These are phyloP conservation scores for Wickerhamiella cacticola DNA, from an alignment of 805 yeast genomes.

Conservation along the genomic window DNA sequence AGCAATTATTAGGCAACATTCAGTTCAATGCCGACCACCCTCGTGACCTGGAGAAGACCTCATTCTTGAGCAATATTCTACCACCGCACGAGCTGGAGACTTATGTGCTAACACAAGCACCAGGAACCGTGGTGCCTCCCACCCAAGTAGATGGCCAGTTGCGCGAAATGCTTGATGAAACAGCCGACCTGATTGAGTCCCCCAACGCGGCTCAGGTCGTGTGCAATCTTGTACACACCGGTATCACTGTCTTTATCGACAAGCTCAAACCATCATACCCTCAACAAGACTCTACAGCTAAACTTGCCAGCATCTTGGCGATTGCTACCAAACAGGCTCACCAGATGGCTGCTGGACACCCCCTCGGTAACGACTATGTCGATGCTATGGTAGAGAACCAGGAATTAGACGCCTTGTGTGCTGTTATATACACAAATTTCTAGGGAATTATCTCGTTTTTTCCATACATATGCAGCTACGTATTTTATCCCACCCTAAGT, in stretches of 20 bases:
- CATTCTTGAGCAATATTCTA: conserved; percentile 31
- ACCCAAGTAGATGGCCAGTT: conserved; percentile 22
- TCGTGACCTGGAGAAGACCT: conserved; percentile 14
- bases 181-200: conserved; percentile 33
- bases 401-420: conserved; percentile 76
- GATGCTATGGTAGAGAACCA: conserved; percentile 39
- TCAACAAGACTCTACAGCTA: conserved; percentile 29
- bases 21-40: conserved; percentile 30
- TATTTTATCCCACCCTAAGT: no score
- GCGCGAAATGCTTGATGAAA: conserved; percentile 33
- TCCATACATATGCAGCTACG: no score
- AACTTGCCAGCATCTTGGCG: conserved; percentile 62
- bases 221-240: conserved; percentile 33
- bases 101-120: conserved; percentile 42
- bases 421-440: conserved; percentile 78
- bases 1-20: conserved; percentile 27
- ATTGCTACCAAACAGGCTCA: conserved; percentile 54
- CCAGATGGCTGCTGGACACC: conserved; percentile 38
- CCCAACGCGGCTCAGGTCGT: conserved; percentile 32
- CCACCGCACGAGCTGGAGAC: conserved; percentile 45
- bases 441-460: no score
- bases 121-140: conserved; percentile 16
- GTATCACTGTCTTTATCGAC: conserved; percentile 38
- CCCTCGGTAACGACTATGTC: conserved; percentile 34
- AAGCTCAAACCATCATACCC: conserved; percentile 23